Conservation (phyloP, 192 early-diverging fungal genomes). For the Gamsiella multidivaricata region DNA sequence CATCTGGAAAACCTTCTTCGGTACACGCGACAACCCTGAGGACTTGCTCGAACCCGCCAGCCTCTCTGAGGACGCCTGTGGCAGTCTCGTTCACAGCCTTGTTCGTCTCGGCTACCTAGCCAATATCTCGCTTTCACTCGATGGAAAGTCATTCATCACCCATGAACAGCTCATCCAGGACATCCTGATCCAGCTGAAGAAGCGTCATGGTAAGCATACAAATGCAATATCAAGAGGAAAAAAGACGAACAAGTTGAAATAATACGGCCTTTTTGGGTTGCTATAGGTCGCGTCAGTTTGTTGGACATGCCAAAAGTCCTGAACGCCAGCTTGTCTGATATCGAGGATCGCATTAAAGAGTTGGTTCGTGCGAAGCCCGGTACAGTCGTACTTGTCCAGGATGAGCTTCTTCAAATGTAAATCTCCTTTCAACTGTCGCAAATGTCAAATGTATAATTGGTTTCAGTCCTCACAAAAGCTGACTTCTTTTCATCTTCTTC, state of each 20-base stretch:
- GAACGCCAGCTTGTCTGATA: slow-evolving; percentile 32
- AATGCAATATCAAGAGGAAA: neutral
- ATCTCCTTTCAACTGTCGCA: neutral
- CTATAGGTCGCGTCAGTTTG: slow-evolving; percentile 27
- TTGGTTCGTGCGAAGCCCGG: slow-evolving; percentile 17
- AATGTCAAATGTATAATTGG: too few species aligned
- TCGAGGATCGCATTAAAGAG: slow-evolving; percentile 23
- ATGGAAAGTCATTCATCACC: slow-evolving; percentile 48
- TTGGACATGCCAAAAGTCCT: slow-evolving; percentile 34
- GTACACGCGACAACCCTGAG: slow-evolving; percentile 18
- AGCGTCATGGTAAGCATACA: slow-evolving; percentile 24
- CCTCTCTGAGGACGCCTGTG: slow-evolving; percentile 44
- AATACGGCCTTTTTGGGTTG: neutral
- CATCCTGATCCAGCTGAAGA: slow-evolving; percentile 17
- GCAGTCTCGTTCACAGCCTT: slow-evolving; percentile 32
- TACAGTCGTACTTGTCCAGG: slow-evolving; percentile 23
- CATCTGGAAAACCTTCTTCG: slow-evolving; percentile 47
- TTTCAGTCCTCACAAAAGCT: neutral
- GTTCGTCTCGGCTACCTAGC: slow-evolving; percentile 32
- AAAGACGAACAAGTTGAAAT: neutral
- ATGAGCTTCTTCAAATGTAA: slow-evolving; percentile 38
- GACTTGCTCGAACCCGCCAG: slow-evolving; percentile 25
- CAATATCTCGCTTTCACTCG: slow-evolving; percentile 25
- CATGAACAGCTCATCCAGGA: slow-evolving; percentile 40
- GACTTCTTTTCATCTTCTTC: neutral